Evolutionary conservation across 2,329 filamentous ascomycete genomes (phyloP).

Genomic region (Xylariales sp.): DNA sequence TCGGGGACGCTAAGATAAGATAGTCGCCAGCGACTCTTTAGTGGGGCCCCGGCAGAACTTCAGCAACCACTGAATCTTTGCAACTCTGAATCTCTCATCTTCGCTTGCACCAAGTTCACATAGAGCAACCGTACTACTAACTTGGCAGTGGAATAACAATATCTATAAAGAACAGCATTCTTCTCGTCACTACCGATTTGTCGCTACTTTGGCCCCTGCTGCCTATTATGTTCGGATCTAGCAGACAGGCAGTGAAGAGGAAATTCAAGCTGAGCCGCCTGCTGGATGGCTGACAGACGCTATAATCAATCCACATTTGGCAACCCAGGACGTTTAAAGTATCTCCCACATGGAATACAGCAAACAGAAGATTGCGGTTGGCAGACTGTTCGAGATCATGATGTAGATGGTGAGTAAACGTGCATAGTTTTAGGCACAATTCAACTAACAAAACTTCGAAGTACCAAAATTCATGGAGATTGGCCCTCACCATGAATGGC

Average conservation of each 20-base stretch:
- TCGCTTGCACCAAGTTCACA: too few relatives aligned
- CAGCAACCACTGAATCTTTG: not conserved
- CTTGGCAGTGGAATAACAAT: too few relatives aligned
- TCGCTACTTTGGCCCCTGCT: not conserved
- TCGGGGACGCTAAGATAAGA: conserved; percentile 15
- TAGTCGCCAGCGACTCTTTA: conserved; percentile 8
- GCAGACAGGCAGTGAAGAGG: conserved; percentile 3
- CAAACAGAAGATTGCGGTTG: conserved; percentile 11
- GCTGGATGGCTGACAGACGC: conserved; percentile 13
- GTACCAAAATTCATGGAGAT: conserved; percentile 23
- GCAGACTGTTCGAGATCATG: conserved; percentile 10
- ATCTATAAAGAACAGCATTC: too few relatives aligned
- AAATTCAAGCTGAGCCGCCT: conserved; percentile 11
- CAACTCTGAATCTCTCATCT: not conserved
- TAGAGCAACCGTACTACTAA: too few relatives aligned
- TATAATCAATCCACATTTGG: conserved; percentile 9
- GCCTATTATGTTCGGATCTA: conserved; percentile 11
- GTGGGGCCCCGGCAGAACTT: conserved; percentile 1
- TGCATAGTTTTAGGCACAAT: not conserved
- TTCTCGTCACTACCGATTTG: too few relatives aligned
- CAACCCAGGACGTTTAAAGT: conserved; percentile 12
- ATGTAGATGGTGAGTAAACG: conserved; percentile 3
- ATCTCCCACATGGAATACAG: conserved; percentile 2
- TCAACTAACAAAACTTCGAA: conserved; percentile 11
- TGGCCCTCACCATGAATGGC: conserved; percentile 20